Conservation (phyloP, 148 eudicot genomes). For the Vaccinium myrtillus region DNA sequence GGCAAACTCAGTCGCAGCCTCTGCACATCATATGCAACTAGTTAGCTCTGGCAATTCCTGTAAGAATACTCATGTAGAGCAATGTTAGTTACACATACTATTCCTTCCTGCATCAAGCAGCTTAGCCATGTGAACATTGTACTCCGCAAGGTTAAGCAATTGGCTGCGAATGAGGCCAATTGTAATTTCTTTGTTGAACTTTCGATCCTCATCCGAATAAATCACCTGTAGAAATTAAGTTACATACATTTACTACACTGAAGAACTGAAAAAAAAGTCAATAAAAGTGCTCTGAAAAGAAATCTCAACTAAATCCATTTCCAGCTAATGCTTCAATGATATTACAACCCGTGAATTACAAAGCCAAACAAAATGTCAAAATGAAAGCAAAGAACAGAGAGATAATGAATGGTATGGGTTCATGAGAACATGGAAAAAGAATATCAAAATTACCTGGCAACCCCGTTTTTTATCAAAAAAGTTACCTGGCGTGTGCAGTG, state of each 20-base stretch:
- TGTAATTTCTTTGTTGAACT: conserved; percentile 86
- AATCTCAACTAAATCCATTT: not conserved
- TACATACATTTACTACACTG: not conserved
- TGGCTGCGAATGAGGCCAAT: conserved; percentile 82
- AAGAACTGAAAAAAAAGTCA: not conserved
- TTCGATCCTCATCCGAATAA: conserved; percentile 90
- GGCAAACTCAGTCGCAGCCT: conserved; percentile 85
- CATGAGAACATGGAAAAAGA: not conserved
- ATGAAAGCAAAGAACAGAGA: conserved; percentile 3
- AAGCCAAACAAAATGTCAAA: not conserved
- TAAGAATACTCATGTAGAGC: not conserved
- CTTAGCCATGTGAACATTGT: conserved; percentile 89
- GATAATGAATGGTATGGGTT: not conserved
- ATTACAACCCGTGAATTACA: not conserved
- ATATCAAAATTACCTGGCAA: not conserved
- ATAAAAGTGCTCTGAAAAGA: not conserved
- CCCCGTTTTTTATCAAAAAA: not conserved
- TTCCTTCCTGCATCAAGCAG: conserved; percentile 91
- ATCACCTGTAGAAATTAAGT: conserved; percentile 49
- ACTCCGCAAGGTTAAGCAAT: conserved; percentile 79
- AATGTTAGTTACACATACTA: conserved; percentile 52
- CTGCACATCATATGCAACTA: conserved; percentile 42
- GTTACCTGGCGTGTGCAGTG: not conserved
- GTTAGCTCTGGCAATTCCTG: conserved; percentile 17
- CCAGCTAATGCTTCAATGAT: not conserved